These are phyloP conservation scores for Epichloe coenophiala DNA, from an alignment of 2,329 filamentous ascomycete species.

Conservation along the genomic window DNA sequence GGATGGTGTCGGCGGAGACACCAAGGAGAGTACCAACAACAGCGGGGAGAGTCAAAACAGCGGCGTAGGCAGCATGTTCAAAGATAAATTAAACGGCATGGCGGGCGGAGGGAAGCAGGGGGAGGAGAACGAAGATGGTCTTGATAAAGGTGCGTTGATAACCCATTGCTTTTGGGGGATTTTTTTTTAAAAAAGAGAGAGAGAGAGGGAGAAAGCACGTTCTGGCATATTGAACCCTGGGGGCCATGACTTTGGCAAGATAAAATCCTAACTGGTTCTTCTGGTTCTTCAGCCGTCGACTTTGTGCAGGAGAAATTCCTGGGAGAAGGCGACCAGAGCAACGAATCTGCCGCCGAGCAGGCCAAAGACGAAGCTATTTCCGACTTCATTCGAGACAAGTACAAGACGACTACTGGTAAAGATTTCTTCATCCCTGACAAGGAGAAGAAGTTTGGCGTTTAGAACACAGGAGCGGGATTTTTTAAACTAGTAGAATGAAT, in stretches of 20 bases:
- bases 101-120: slow-evolving; percentile 60
- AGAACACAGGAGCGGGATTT: background rate
- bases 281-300: slow-evolving; percentile 48
- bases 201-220: too few relatives aligned
- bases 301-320: slow-evolving; percentile 64
- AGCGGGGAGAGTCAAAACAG: slow-evolving; percentile 13
- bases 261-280: background rate
- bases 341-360: slow-evolving; percentile 63
- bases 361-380: slow-evolving; percentile 71
- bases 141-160: slow-evolving; percentile 56
- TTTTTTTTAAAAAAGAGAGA: too few relatives aligned
- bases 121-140: slow-evolving; percentile 71
- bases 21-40: slow-evolving; percentile 11
- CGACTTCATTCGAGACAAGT: slow-evolving; percentile 56
- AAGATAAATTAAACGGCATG: slow-evolving; percentile 56
- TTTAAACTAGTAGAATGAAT: background rate
- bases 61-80: slow-evolving; percentile 38
- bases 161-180: too few relatives aligned
- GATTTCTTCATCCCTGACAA: slow-evolving; percentile 63
- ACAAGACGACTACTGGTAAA: slow-evolving; percentile 54
- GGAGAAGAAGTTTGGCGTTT: slow-evolving; percentile 26
- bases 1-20: slow-evolving; percentile 20
- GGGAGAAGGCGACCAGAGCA: slow-evolving; percentile 55
- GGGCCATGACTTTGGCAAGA: background rate
- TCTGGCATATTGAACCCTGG: too few relatives aligned